A percentile compares a stretch with the other conserved stretches of the same genome.
These are phyloP conservation scores for Cystobasidium sp. DNA, from an alignment of 1,284 basidiomycete genomes.

Conservation along the genomic window DNA sequence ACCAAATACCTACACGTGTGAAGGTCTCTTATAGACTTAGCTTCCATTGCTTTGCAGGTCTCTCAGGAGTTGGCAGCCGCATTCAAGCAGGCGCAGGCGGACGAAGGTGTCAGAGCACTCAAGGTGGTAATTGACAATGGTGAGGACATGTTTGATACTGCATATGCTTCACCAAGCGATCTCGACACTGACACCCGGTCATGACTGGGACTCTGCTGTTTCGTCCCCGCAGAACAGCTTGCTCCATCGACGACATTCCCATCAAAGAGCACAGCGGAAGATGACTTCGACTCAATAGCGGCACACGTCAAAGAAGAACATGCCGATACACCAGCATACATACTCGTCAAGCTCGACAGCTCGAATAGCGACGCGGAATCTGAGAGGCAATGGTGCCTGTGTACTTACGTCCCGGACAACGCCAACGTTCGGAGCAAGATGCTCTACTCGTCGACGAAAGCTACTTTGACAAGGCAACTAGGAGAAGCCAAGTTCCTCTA, in stretches of 20 bases:
- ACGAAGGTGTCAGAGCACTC: slow-evolving; percentile 19
- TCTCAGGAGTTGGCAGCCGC: slow-evolving; percentile 28
- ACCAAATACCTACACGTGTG: too few relatives aligned
- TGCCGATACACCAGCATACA: slow-evolving; percentile 22
- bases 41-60: slow-evolving; percentile 4
- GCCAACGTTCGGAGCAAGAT: slow-evolving; percentile 32
- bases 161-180: background rate
- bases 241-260: slow-evolving; percentile 34
- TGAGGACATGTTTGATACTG: background rate
- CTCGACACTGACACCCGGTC: too few relatives aligned
- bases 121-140: slow-evolving; percentile 33
- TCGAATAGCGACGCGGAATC: background rate
- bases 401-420: slow-evolving; percentile 25
- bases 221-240: slow-evolving; percentile 20
- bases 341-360: slow-evolving; percentile 38
- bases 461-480: slow-evolving; percentile 35
- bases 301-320: slow-evolving; percentile 2
- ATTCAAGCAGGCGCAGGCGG: slow-evolving; percentile 25
- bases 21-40: too few relatives aligned
- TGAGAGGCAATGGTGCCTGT: slow-evolving; percentile 26
- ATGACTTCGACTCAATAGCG: slow-evolving; percentile 34
- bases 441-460: slow-evolving; percentile 36
- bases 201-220: too few relatives aligned
- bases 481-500: slow-evolving; percentile 36
- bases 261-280: slow-evolving; percentile 8